These are phyloP conservation scores for Lichtheimia ramosa DNA, from an alignment of 371 early-diverging fungal genomes.

Conservation along the genomic window DNA sequence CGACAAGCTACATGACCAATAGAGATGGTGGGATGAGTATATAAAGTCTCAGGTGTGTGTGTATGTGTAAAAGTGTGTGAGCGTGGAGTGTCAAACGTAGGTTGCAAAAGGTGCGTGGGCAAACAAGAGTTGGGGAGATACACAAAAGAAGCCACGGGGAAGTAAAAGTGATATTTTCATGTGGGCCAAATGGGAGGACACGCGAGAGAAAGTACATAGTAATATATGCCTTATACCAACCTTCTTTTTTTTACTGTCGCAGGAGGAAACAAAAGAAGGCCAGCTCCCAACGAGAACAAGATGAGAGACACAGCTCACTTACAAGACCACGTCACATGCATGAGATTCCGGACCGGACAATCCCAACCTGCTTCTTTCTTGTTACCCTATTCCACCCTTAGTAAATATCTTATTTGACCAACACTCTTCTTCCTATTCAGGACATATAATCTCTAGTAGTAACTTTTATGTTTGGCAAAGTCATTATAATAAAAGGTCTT, in stretches of 20 bases:
- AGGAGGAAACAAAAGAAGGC: slow-evolving; percentile 4
- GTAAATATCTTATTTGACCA: too few relatives aligned
- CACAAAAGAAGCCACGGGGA: too few relatives aligned
- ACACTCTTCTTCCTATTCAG: background rate
- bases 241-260: slow-evolving; percentile 4
- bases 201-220: slow-evolving; percentile 1
- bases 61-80: background rate
- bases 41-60: background rate
- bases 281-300: background rate
- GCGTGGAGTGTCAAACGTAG: background rate
- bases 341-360: slow-evolving; percentile 1
- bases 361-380: background rate
- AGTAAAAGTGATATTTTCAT: background rate
- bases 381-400: background rate
- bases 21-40: background rate
- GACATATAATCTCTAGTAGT: background rate
- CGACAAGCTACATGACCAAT: slow-evolving; percentile 1
- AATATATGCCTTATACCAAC: slow-evolving; percentile 3
- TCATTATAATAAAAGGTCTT: too few relatives aligned
- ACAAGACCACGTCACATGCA: background rate
- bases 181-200: background rate
- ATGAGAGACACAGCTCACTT: background rate
- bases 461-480: too few relatives aligned
- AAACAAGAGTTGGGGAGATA: background rate
- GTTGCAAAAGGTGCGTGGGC: background rate